Base-by-base conservation (phyloP, 352 stramenopile genomes). In the Thraustochytrium sp. region DNA sequence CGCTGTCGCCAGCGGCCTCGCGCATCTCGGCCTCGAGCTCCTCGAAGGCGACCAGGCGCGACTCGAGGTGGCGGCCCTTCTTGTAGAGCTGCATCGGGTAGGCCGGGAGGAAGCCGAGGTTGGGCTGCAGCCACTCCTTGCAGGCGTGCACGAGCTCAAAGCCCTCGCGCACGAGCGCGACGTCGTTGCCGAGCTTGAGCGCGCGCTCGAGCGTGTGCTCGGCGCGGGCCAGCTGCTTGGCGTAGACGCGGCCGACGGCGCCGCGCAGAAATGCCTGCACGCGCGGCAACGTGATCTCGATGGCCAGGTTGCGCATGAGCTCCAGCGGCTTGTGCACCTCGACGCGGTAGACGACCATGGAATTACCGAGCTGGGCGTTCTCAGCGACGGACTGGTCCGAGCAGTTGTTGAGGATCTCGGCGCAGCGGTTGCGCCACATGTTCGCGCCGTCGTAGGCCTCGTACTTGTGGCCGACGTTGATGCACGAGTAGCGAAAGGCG, bases 271-370 rank as follows among this genome's bases (percentile, higher is more conserved):
- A 64, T 31, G 74, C 82, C 82, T 88, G 86, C 3, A 82, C 80
- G 26, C 82, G 53, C 11, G 86, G 86, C n/a, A 88, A 68, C 23
- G 86, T 83, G 49, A 85, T 63, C 65, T 90, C 87, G 5, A 89
- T 86, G 46, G 82, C 86, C 21, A 90, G 62, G 40, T 88, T 88
- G 3, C 87, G 68, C 26, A 87, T 76, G 1, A 89, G 65, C 82
- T 89, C 86, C 26, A 90, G 76, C 1, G 88, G 74, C 13, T 88
- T 76, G 76, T 90, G 86, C 31, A 89, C 87, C 49, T 89, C 82
- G 0, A 86, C 86, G 2, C 84, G 48, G 84, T 89, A 90, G 38
- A 90, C 82, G 8, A 89, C 73, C 87, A 89, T 89, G 21, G 86
- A 87, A 44, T 77, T 85, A 34, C 87, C 87, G 51, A 89, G 68